Percentiles rank a stretch among this genome's conserved stretches.
Evolutionary conservation across 1,284 basidiomycete genomes (phyloP).

Genomic region (Inonotus hispidus): DNA sequence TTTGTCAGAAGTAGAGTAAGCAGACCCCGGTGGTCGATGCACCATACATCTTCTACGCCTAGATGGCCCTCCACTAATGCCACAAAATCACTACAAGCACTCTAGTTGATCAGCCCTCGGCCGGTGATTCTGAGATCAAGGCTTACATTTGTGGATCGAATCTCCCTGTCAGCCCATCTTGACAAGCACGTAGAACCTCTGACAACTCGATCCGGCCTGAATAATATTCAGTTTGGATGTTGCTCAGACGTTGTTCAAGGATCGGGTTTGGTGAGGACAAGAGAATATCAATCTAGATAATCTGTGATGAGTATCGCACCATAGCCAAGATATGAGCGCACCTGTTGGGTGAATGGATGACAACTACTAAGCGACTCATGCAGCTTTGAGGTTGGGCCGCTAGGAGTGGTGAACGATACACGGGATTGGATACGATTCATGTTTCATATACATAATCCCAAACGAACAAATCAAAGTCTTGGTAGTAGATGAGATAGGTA

Average conservation of each 20-base stretch:
- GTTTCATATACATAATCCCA: too few relatives aligned
- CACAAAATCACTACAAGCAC: conserved; percentile 3
- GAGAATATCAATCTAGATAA: conserved; percentile 10
- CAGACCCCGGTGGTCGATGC: conserved; percentile 51
- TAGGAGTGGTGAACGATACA: background rate
- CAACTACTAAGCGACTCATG: background rate
- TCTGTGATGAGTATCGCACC: background rate
- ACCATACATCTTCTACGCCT: conserved; percentile 52
- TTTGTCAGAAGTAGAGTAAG: conserved; percentile 51
- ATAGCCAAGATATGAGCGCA: background rate
- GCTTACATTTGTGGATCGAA: conserved; percentile 5
- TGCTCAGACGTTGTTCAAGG: background rate
- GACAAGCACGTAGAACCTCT: background rate
- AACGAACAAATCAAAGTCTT: too few relatives aligned
- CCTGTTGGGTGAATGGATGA: conserved; percentile 16
- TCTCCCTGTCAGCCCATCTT: background rate
- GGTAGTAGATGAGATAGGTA: background rate
- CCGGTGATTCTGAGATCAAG: background rate
- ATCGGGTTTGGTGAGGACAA: background rate
- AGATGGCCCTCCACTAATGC: conserved; percentile 4
- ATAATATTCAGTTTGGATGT: background rate
- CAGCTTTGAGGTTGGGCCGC: background rate
- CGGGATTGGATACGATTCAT: background rate
- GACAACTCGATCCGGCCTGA: conserved; percentile 1
- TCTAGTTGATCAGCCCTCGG: background rate